Percentiles rank a stretch among this genome's conserved stretches.
Evolutionary conservation across 495 filamentous ascomycete species (phyloP).

Genomic region (Aspergillus bertholletiae): DNA sequence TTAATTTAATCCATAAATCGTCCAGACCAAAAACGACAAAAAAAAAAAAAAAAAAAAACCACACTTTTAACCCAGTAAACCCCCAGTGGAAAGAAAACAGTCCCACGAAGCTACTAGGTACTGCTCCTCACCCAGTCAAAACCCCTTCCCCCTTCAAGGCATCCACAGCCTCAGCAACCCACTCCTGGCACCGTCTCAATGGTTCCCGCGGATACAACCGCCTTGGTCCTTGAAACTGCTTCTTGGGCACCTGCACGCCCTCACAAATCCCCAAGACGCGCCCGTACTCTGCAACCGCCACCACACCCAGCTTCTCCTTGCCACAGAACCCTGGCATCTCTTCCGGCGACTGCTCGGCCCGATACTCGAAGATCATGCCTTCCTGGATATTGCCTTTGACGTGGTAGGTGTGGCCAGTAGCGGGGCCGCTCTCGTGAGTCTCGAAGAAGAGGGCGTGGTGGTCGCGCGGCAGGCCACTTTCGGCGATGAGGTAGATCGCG

Average conservation of each 20-base stretch:
- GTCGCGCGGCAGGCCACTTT: slow-evolving; percentile 12
- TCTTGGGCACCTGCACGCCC: slow-evolving; percentile 14
- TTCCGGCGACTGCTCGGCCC: slow-evolving; percentile 10
- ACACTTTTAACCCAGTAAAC: no score
- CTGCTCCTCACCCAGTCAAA: not conserved
- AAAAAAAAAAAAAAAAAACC: no score
- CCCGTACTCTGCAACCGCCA: slow-evolving; percentile 12
- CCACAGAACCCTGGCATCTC: slow-evolving; percentile 11
- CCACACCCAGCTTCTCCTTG: slow-evolving; percentile 11
- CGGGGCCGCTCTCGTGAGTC: slow-evolving; percentile 13
- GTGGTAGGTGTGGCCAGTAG: slow-evolving; percentile 17
- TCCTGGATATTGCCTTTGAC: slow-evolving; percentile 24
- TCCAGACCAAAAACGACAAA: no score
- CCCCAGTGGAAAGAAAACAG: no score
- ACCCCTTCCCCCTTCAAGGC: slow-evolving; percentile 8
- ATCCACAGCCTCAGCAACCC: slow-evolving; percentile 15
- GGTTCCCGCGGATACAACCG: slow-evolving; percentile 14
- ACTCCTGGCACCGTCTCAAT: slow-evolving; percentile 21
- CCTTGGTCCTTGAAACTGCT: slow-evolving; percentile 19
- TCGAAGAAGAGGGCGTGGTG: slow-evolving; percentile 22
- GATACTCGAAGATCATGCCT: slow-evolving; percentile 18
- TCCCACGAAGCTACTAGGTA: no score
- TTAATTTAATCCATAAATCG: no score
- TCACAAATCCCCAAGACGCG: slow-evolving; percentile 11
- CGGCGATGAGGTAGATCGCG: slow-evolving; percentile 2